These are phyloP conservation scores for Sugiyamaella americana DNA, from an alignment of 805 yeast genomes.

Conservation along the genomic window DNA sequence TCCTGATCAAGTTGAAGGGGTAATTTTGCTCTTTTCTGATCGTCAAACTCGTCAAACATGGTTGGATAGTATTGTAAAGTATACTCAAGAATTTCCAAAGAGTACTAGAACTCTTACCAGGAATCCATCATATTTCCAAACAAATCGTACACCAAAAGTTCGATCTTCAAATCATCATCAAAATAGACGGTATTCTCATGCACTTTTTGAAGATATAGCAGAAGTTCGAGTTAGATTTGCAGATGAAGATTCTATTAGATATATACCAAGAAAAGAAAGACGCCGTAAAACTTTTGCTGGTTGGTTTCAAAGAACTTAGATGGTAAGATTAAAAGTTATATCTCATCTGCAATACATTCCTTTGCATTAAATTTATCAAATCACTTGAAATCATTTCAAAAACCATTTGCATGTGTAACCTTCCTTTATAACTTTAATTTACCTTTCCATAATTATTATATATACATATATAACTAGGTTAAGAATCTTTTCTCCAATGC, in stretches of 20 bases:
- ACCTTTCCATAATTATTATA: no score
- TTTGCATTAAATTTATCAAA: no score
- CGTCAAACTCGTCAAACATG: conserved; percentile 5
- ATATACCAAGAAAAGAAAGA: background rate
- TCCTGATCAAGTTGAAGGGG: conserved; percentile 1
- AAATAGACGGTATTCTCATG: conserved; percentile 4
- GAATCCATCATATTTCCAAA: background rate
- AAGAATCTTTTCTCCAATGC: no score
- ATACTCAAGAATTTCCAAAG: background rate
- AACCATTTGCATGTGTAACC: no score
- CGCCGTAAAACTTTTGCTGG: background rate
- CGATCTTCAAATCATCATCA: background rate
- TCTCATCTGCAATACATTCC: no score
- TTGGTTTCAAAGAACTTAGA: background rate
- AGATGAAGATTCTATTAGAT: background rate
- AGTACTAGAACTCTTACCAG: background rate
- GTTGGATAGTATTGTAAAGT: background rate
- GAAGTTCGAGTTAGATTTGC: conserved; percentile 4
- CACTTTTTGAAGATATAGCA: conserved; percentile 8
- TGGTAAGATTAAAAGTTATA: no score
- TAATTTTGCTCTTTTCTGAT: conserved; percentile 3
- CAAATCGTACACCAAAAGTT: background rate
- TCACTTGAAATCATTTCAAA: no score
- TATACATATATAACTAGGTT: no score
- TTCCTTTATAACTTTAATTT: no score